Percentiles rank a stretch among this genome's conserved stretches.
Conservation (phyloP, 163 green algal species). For the Volvox carteri region DNA sequence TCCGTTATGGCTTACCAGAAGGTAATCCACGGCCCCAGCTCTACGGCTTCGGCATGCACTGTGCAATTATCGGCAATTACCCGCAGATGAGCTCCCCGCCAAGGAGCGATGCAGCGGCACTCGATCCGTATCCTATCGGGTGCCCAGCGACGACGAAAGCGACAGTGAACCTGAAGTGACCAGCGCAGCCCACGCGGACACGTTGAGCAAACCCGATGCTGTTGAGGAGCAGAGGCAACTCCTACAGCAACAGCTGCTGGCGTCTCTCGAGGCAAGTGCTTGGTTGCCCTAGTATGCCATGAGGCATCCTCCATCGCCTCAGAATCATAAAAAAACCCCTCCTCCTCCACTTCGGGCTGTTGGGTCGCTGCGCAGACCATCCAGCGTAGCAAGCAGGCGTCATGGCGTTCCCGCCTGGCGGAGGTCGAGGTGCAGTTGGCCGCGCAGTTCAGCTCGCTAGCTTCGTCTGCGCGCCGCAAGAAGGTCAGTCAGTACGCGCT, state of each 20-base stretch:
- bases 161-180: conserved; percentile 22
- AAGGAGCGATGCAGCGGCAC: neutral
- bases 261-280: conserved; percentile 31
- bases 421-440: conserved; percentile 40
- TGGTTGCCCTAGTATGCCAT: too few relatives aligned
- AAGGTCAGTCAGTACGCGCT: too few relatives aligned
- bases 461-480: neutral
- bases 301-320: too few relatives aligned
- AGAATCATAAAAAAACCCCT: too few relatives aligned
- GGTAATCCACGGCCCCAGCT: neutral
- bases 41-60: neutral
- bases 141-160: conserved; percentile 34
- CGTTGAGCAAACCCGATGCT: neutral
- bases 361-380: neutral
- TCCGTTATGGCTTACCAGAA: conserved; percentile 38
- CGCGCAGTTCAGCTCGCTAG: neutral
- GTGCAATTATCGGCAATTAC: neutral
- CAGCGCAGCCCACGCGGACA: neutral
- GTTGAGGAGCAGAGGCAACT: conserved; percentile 29
- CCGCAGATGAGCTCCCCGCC: conserved; percentile 26
- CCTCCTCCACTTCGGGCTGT: too few relatives aligned
- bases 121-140: conserved; percentile 25
- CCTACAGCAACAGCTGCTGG: conserved; percentile 35
- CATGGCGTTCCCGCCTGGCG: conserved; percentile 22
- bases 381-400: neutral